Conservation (phyloP, 176 grass and related monocot genomes). For the Oryza brachyantha region DNA sequence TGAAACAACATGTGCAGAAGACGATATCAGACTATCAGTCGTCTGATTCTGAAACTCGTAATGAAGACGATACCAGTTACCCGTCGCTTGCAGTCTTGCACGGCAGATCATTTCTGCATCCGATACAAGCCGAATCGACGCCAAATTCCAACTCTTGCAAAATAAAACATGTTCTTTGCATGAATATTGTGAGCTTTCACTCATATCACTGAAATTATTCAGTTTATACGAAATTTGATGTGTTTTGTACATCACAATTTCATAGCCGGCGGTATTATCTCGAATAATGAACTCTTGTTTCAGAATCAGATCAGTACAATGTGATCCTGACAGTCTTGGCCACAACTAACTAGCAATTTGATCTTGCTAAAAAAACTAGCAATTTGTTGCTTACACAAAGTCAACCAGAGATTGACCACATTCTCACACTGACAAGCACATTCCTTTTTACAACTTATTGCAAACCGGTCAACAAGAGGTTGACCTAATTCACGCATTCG, state of each 20-base stretch:
- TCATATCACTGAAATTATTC: neutral
- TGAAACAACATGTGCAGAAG: too few species aligned
- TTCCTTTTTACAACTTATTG: neutral
- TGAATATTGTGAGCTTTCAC: neutral
- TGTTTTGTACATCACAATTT: neutral
- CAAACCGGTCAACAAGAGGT: neutral
- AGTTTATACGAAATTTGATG: neutral
- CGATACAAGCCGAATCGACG: too few species aligned
- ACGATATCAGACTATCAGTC: too few species aligned
- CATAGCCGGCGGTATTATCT: neutral
- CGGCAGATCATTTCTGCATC: too few species aligned
- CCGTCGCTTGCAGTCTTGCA: too few species aligned
- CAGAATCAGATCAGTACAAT: neutral
- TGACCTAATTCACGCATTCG: neutral
- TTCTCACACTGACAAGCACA: neutral
- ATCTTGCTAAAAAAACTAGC: too few species aligned
- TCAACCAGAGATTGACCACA: conserved; percentile 6
- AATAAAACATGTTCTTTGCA: neutral
- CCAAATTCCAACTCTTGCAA: neutral
- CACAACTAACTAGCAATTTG: neutral
- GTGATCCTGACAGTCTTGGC: neutral
- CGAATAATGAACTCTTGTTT: neutral
- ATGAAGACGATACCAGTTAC: too few species aligned
- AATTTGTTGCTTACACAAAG: neutral
- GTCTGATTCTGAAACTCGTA: too few species aligned